A percentile compares a stretch with the other conserved stretches of the same genome.
phyloP scores from a whole-genome alignment of 805 yeast species.

The Cyberlindnera petersonii region DNA sequence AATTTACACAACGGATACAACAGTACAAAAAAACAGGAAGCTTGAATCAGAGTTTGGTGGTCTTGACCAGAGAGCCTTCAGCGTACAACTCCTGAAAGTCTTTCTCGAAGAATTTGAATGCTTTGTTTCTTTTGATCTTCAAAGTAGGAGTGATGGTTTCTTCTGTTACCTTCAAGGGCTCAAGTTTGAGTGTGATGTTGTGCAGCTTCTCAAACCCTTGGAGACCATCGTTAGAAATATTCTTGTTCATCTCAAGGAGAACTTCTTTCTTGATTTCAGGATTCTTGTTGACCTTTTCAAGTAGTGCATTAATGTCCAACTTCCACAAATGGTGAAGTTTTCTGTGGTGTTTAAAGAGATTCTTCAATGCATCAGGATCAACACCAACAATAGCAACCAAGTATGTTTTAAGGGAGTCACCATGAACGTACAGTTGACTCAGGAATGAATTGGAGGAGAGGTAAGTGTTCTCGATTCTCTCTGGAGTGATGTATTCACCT shows the following conservation, averaged over 20 bases:
- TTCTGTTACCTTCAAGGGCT: slow-evolving; percentile 59
- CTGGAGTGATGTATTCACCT: slow-evolving; percentile 62
- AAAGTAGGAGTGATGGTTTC: slow-evolving; percentile 67
- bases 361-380: slow-evolving; percentile 35
- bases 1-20: not conserved
- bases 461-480: slow-evolving; percentile 56
- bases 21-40: not conserved
- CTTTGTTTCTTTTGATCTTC: slow-evolving; percentile 47
- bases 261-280: slow-evolving; percentile 29
- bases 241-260: slow-evolving; percentile 36
- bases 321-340: slow-evolving; percentile 9
- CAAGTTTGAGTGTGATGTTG: slow-evolving; percentile 48
- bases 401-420: slow-evolving; percentile 52
- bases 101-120: slow-evolving; percentile 39
- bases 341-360: slow-evolving; percentile 9
- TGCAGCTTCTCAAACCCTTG: slow-evolving; percentile 64
- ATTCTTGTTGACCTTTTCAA: slow-evolving; percentile 14
- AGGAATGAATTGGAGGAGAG: slow-evolving; percentile 47
- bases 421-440: slow-evolving; percentile 57
- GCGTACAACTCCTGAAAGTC: slow-evolving; percentile 42
- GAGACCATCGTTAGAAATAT: slow-evolving; percentile 33
- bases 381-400: slow-evolving; percentile 56
- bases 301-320: slow-evolving; percentile 9
- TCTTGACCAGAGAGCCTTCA: slow-evolving; percentile 37
- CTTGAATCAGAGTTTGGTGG: slow-evolving; percentile 12